Evolutionary conservation across 495 filamentous ascomycete genomes (phyloP).

Genomic region (Neurospora tetraspora): DNA sequence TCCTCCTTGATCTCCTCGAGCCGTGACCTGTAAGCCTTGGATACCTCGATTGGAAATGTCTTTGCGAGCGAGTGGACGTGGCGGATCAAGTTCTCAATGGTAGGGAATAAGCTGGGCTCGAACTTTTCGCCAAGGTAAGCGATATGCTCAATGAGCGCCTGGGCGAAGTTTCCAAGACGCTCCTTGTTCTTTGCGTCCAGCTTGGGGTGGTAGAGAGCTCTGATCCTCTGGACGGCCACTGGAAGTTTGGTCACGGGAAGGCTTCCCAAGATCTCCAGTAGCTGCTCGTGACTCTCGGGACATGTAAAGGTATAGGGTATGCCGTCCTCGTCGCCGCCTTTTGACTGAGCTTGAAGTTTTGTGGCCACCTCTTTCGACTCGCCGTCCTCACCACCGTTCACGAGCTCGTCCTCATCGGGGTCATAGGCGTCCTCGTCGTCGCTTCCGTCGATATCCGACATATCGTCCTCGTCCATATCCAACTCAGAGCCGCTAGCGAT

Average conservation of each 20-base stretch:
- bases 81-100: constrained; percentile 31
- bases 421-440: constrained; percentile 23
- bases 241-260: constrained; percentile 56
- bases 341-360: constrained; percentile 17
- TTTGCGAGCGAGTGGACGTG: constrained; percentile 62
- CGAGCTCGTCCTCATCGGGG: constrained; percentile 59
- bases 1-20: constrained; percentile 54
- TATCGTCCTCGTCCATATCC: constrained; percentile 45
- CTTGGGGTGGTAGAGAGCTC: constrained; percentile 83
- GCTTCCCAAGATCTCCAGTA: constrained; percentile 53
- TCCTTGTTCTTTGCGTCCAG: constrained; percentile 73
- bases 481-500: constrained; percentile 57
- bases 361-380: constrained; percentile 38
- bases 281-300: constrained; percentile 62
- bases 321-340: constrained; percentile 34
- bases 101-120: constrained; percentile 26
- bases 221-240: constrained; percentile 76
- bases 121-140: constrained; percentile 47
- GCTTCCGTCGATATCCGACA: constrained; percentile 46
- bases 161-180: constrained; percentile 65
- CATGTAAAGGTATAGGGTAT: constrained; percentile 79
- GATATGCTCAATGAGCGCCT: constrained; percentile 69
- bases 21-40: constrained; percentile 62
- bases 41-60: constrained; percentile 64
- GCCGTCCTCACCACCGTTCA: constrained; percentile 48